Conservation (phyloP, 306 rosid genomes). For the Vigna hirtella region DNA sequence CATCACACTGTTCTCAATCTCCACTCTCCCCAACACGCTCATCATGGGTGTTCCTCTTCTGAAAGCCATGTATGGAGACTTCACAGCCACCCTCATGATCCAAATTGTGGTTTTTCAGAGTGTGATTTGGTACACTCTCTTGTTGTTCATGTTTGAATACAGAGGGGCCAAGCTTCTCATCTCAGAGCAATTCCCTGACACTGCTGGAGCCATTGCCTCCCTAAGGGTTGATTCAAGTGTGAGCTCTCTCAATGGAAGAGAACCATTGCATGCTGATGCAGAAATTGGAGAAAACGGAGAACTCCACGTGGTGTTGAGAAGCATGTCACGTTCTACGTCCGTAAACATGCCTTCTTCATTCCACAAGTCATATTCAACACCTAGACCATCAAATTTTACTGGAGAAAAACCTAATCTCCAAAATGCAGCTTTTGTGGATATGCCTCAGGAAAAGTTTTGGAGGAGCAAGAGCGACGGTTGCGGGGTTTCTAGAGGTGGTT, state of each 20-base stretch:
- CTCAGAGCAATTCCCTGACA: constrained; percentile 68
- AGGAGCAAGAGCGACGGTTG: constrained; percentile 63
- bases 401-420: constrained; percentile 43
- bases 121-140: constrained; percentile 73
- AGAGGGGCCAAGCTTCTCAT: constrained; percentile 74
- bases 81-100: constrained; percentile 67
- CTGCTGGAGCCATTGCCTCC: constrained; percentile 65
- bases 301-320: constrained; percentile 69
- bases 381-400: constrained; percentile 38
- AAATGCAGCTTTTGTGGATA: constrained; percentile 41
- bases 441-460: constrained; percentile 52
- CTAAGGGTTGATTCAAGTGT: constrained; percentile 69
- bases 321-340: constrained; percentile 49
- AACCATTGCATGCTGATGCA: constrained; percentile 63
- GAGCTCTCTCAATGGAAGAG: constrained; percentile 66
- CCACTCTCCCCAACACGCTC: constrained; percentile 84
- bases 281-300: constrained; percentile 77
- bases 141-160: constrained; percentile 76
- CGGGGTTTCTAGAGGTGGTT: constrained; percentile 52
- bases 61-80: constrained; percentile 81
- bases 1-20: constrained; percentile 75
- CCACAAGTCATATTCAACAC: constrained; percentile 48
- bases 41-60: constrained; percentile 81
- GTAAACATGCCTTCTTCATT: constrained; percentile 46
- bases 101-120: constrained; percentile 76